Base-by-base conservation (phyloP, 129 eudicot genomes). In the Saussurea involucrata region DNA sequence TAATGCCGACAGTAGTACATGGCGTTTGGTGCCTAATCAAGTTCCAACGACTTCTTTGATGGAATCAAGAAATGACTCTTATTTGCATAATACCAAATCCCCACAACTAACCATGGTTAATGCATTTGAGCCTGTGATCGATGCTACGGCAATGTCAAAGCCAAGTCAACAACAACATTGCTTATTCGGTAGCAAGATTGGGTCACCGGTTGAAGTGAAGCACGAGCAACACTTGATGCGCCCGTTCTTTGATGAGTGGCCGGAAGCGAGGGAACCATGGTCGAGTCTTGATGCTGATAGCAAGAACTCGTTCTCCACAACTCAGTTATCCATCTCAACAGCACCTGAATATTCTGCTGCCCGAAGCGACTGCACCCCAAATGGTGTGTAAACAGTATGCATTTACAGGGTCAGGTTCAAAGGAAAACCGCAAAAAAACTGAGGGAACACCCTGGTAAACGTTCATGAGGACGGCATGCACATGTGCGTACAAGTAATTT, bases 161-260 rank as follows among this genome's bases (percentile, higher is more conserved):
- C 85, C 89, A 76, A 82, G 72, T 63, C 95, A 87, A 55, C 95
- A 87, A 34, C 94, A 87, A 34, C 95, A 87, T 81, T 89, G 95
- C 85, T 84, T 92, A 40, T 89, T 92, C 69, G 95, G 92, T 3
- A 82, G 86, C 58, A 88, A 92, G 74, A 78, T 85, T 11, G 87
- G 71, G 61, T 87, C 92, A 6, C 81, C 85, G 0, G 83, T 83
- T 46, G 72, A 86, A 37, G 77, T 74, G 63, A 89, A 89, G 80
- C 86, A 87, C 6, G 95, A 89, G 84, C 92, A 82, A 55, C 77
- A 84, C 34, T 70, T 82, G 6, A 87, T 87, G 85, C 95, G 91
- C 12, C 96, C 89, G 24, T 92, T 92, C 84, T 89, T 87, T 28
- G 89, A 90, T 12, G 92, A 92, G 84, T 85, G 92, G 97, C 95